phyloP scores from a whole-genome alignment of 1,284 basidiomycete genomes.

The Ustilago esculenta region DNA sequence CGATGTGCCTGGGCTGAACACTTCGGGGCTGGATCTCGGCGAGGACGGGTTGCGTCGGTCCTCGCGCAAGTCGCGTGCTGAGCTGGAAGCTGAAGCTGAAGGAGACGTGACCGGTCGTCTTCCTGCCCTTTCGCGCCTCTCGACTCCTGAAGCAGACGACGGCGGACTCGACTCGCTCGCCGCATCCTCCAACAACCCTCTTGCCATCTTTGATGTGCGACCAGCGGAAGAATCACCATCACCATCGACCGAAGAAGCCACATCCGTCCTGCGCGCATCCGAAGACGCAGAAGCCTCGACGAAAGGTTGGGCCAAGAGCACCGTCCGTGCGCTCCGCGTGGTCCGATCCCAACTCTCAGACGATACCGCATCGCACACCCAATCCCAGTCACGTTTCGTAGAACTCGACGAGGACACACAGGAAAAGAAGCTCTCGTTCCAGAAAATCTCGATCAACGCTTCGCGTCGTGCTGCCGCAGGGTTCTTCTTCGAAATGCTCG shows the following conservation, averaged over 20 bases:
- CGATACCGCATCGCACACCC: not conserved
- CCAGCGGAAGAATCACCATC: slow-evolving; percentile 67
- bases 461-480: slow-evolving; percentile 88
- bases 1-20: slow-evolving; percentile 33
- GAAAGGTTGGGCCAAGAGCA: slow-evolving; percentile 84
- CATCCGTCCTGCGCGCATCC: slow-evolving; percentile 67
- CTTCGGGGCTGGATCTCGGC: slow-evolving; percentile 25
- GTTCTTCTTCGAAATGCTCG: slow-evolving; percentile 97
- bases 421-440: slow-evolving; percentile 76
- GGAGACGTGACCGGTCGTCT: slow-evolving; percentile 40
- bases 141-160: slow-evolving; percentile 73
- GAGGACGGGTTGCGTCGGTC: slow-evolving; percentile 45
- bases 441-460: slow-evolving; percentile 79
- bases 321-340: slow-evolving; percentile 85
- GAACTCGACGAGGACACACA: slow-evolving; percentile 26
- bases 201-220: slow-evolving; percentile 82
- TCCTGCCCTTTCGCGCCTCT: slow-evolving; percentile 53
- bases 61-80: slow-evolving; percentile 31
- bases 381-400: slow-evolving; percentile 42
- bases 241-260: slow-evolving; percentile 63
- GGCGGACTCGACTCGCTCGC: slow-evolving; percentile 72
- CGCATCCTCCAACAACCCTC: slow-evolving; percentile 78
- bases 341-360: slow-evolving; percentile 78
- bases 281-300: slow-evolving; percentile 70
- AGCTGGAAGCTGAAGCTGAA: slow-evolving; percentile 27